A percentile compares a stretch with the other conserved stretches of the same genome.
phyloP scores from a whole-genome alignment of 495 filamentous ascomycete genomes.

The Penicillium macrosclerotiorum region DNA sequence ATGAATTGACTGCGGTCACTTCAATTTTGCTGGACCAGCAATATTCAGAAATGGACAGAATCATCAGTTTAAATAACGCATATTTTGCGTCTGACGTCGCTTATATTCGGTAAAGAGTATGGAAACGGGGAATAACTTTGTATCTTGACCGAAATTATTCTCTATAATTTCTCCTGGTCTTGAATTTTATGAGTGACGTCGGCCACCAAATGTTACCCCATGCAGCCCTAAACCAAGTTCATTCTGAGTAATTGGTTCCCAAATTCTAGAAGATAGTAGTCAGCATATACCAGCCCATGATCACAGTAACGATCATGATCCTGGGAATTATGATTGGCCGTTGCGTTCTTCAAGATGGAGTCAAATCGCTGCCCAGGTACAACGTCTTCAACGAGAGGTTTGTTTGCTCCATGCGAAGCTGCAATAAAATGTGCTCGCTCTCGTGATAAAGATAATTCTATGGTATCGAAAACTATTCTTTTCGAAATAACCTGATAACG shows the following conservation, averaged over 20 bases:
- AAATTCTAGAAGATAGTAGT: constrained; percentile 45
- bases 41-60: too few relatives aligned
- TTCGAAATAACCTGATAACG: constrained; percentile 30
- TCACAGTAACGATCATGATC: constrained; percentile 24
- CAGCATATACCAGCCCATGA: constrained; percentile 44
- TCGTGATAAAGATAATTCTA: constrained; percentile 17
- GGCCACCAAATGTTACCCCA: too few relatives aligned
- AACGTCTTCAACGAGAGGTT: constrained; percentile 5
- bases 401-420: neutral
- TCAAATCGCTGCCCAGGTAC: constrained; percentile 7
- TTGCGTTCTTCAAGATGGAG: constrained; percentile 31
- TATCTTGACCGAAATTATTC: too few relatives aligned
- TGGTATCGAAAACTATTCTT: constrained; percentile 15
- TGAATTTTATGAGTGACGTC: too few relatives aligned
- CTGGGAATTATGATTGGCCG: constrained; percentile 34
- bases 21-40: too few relatives aligned
- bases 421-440: neutral
- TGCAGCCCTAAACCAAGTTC: constrained; percentile 10
- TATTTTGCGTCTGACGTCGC: too few relatives aligned
- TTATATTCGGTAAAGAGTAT: too few relatives aligned
- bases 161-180: too few relatives aligned
- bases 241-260: constrained; percentile 29
- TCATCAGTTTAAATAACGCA: too few relatives aligned
- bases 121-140: too few relatives aligned
- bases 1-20: too few relatives aligned